Percentiles rank a stretch among this genome's conserved stretches.
phyloP scores from a whole-genome alignment of 495 filamentous ascomycete genomes.

The Talaromyces adpressus region DNA sequence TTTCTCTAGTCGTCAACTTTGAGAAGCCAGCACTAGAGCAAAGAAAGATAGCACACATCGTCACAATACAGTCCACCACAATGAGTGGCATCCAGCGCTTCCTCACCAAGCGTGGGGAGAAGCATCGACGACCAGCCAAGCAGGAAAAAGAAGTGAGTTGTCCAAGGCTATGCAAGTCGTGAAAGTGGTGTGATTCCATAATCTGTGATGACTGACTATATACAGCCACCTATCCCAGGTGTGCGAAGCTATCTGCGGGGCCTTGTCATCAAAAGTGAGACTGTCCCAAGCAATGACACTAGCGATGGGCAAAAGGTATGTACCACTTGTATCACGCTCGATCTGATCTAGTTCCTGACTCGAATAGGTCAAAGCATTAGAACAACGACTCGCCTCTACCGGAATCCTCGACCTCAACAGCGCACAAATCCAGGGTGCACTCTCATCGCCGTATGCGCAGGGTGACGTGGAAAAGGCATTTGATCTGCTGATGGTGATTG shows the following conservation, averaged over 20 bases:
- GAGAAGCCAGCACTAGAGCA: background rate
- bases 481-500: constrained; percentile 65
- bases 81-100: constrained; percentile 63
- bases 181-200: background rate
- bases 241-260: constrained; percentile 17
- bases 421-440: constrained; percentile 60
- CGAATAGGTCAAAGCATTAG: constrained; percentile 28
- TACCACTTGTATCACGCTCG: background rate
- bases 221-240: background rate
- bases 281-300: constrained; percentile 13
- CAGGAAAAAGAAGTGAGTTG: constrained; percentile 43
- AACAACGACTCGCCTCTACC: constrained; percentile 23
- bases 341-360: background rate
- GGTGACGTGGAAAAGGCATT: constrained; percentile 70
- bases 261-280: constrained; percentile 26
- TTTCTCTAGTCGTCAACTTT: background rate
- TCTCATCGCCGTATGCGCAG: constrained; percentile 54
- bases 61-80: background rate
- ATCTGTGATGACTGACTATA: background rate
- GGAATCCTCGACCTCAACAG: constrained; percentile 31
- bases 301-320: constrained; percentile 35
- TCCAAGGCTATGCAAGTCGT: background rate
- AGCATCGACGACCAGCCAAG: constrained; percentile 43
- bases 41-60: background rate
- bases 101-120: constrained; percentile 71